Conservation (phyloP, 805 yeast species). For the Candida peoriensis region DNA sequence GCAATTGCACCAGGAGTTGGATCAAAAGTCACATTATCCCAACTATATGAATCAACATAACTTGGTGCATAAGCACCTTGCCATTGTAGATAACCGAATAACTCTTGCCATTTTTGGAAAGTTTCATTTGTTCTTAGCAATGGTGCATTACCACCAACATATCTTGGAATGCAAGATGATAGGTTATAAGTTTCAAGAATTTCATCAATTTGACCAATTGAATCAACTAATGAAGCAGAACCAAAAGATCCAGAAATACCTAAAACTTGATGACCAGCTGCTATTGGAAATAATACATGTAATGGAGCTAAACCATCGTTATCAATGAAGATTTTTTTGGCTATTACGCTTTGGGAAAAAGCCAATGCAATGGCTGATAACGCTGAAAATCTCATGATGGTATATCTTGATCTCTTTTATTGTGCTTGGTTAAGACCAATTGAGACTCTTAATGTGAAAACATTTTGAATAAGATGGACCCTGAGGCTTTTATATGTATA, state of each 20-base stretch:
- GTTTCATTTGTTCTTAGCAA: conserved; percentile 34
- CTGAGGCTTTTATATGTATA: too few species aligned
- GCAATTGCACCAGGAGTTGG: conserved; percentile 34
- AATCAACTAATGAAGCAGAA: conserved; percentile 33
- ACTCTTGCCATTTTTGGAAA: conserved; percentile 33
- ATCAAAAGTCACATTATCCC: conserved; percentile 29
- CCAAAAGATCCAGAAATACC: conserved; percentile 38
- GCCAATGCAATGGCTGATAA: background rate
- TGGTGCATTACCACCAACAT: conserved; percentile 35
- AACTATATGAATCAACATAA: conserved; percentile 29
- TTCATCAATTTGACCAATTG: conserved; percentile 30
- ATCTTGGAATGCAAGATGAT: conserved; percentile 32
- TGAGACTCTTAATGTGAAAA: too few species aligned
- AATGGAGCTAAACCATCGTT: conserved; percentile 37
- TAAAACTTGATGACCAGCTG: conserved; percentile 35
- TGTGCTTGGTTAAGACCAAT: too few species aligned
- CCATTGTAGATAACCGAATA: conserved; percentile 37
- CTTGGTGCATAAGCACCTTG: conserved; percentile 33
- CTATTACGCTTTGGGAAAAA: conserved; percentile 1
- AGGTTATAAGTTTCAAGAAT: conserved; percentile 30
- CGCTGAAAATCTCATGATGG: background rate
- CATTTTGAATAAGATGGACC: too few species aligned
- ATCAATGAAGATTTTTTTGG: conserved; percentile 36
- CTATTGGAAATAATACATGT: conserved; percentile 32
- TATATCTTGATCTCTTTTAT: too few species aligned